Percentiles rank a stretch among this genome's conserved stretches.
Conservation (phyloP, 202 grass and related monocot species). For the Panicum hallii region DNA sequence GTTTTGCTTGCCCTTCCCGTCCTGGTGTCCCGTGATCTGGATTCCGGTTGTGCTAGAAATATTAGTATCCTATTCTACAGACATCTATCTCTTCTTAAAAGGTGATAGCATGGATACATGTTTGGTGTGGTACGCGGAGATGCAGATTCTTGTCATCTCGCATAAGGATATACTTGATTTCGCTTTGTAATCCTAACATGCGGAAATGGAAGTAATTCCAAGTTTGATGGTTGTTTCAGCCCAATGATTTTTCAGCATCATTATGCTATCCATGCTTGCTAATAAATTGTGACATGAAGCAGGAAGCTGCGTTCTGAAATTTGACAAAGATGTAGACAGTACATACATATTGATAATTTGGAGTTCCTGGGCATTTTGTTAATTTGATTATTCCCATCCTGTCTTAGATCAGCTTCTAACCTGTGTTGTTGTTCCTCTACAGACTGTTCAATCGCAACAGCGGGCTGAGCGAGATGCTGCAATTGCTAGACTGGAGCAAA, state of each 20-base stretch:
- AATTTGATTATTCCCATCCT: slow-evolving; percentile 2
- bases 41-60: neutral
- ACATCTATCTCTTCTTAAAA: neutral
- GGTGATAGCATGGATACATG: neutral
- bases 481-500: slow-evolving; percentile 82
- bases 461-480: slow-evolving; percentile 70
- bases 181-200: neutral
- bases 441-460: slow-evolving; percentile 87
- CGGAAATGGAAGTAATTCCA: neutral
- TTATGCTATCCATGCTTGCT: neutral
- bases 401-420: slow-evolving; percentile 16
- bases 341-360: neutral
- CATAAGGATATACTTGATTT: neutral
- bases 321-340: neutral
- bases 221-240: neutral
- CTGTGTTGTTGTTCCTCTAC: slow-evolving; percentile 20
- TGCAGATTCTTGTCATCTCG: neutral
- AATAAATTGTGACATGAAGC: neutral
- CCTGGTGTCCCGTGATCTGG: neutral
- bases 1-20: neutral
- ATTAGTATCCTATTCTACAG: neutral
- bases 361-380: neutral
- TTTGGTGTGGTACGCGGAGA: neutral
- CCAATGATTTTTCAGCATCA: neutral
- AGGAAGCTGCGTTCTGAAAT: neutral